Evolutionary conservation across 139 green algal genomes (phyloP), one percentile per base, ranked within the genome.

Genomic region (Dunaliella primolecta): DNA sequence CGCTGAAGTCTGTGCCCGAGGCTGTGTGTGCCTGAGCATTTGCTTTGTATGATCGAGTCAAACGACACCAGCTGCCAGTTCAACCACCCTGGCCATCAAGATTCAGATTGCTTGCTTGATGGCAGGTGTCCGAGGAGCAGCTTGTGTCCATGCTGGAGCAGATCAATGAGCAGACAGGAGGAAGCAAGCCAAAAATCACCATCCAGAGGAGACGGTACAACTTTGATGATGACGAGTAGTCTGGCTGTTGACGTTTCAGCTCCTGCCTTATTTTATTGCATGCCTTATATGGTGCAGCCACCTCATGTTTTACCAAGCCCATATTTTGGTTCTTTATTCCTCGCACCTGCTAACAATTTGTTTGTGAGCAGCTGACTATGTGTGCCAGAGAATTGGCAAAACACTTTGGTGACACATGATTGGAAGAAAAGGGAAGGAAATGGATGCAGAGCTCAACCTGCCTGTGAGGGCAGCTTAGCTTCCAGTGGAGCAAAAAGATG

Each of bases 91-190:
- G n/a, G n/a, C n/a, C n/a, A n/a, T n/a, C n/a, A n/a, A n/a, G n/a
- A n/a, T n/a, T n/a, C n/a, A n/a, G n/a, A n/a, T n/a, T n/a, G n/a
- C n/a, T n/a, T n/a, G n/a, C n/a, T n/a, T n/a, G 70, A 38, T 31
- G 64, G 23, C 91, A 97, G 93, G 89, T 97, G 30, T 94, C 90
- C 30, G 95, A 98, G 84, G 90, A 95, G 38, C 91, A 92, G 20
- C 89, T 98, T 35, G 94, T 98, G 56, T 76, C 84, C 25, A 83
- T 98, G 64, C 83, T 98, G 85, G 94, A 97, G 88, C 94, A 98
- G 87, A 90, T 98, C 32, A 96, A 94, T 38, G 92, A 96, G 31
- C 74, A 64, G n/a, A 75, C 75, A 29, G 81, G 87, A 0, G 84
- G 64, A 31, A 91, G 89, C 29, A 87, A 89, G 71, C 91, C 91